Evolutionary conservation across 352 stramenopile species (phyloP), one percentile per base, ranked within the genome.

Genomic region (Pythium folliculosum): DNA sequence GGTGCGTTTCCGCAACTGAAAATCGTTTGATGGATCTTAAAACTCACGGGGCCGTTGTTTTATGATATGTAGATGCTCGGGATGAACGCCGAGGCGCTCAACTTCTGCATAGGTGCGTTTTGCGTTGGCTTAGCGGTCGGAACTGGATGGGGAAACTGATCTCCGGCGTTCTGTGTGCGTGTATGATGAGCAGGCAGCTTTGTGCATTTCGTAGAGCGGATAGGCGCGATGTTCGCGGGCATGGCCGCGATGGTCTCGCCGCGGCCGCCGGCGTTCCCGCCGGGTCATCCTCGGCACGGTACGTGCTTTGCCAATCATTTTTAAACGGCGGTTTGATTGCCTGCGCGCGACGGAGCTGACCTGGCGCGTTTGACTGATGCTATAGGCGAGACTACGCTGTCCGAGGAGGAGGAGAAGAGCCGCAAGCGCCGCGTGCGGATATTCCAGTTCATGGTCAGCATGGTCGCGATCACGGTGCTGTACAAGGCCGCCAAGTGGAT

Each of bases 151-250:
- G 27, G 27, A 32, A 5, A 32, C 27, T 32, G 5, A 32, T 32
- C 27, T 32, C 5, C 5, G 2, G 27, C 27, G 27, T 40, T 7
- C 35, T 48, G 14, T 13, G 37, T 6, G 40, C 1, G 14, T 13
- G 37, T 6, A 13, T 7, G 14, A 47, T 47, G 40, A 47, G 40
- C 40, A 88, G 81, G 80, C 6, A 93, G 82, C 58, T 94, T 92
- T 66, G 83, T 94, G 9, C 76, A 94, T 56, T 94, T 93, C 60
- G 59, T 93, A n/a, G 86, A 94, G 69, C 77, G 84, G 47, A 92
- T 93, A 78, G 82, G 80, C 59, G 81, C 76, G 48, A 90, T 93
- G 81, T 90, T 80, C 27, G 84, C 82, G 1, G 76, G 78, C 22
- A 82, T 90, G 48, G 83, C 84, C 7, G 71, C 81, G 23, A 90